phyloP scores from a whole-genome alignment of 1,284 basidiomycete genomes.

The Hemileia vastatrix region DNA sequence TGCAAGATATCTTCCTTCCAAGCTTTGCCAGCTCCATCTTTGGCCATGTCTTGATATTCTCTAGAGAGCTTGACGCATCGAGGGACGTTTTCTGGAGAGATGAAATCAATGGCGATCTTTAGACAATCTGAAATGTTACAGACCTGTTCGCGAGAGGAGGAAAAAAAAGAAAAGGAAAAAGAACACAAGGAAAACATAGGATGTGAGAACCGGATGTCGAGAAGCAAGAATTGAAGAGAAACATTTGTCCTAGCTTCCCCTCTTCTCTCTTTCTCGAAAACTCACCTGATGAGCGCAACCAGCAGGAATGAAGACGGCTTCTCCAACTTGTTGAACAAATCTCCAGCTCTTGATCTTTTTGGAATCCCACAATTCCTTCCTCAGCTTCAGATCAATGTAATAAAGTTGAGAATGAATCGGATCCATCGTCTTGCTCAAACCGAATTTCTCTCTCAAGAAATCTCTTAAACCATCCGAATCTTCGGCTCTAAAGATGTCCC shows the following conservation, averaged over 20 bases:
- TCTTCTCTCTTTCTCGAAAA: not conserved
- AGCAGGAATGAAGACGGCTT: conserved; percentile 89
- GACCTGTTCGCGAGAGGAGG: conserved; percentile 49
- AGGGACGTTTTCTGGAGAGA: conserved; percentile 79
- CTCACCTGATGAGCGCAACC: conserved; percentile 87
- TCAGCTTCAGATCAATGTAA: conserved; percentile 64
- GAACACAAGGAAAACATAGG: conserved; percentile 34
- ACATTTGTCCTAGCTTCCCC: not conserved
- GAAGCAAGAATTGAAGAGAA: too few species aligned
- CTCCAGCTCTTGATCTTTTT: conserved; percentile 67
- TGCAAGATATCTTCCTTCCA: conserved; percentile 95
- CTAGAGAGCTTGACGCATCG: conserved; percentile 71
- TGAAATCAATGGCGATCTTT: conserved; percentile 93
- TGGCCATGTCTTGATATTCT: conserved; percentile 82
- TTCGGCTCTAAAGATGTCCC: conserved; percentile 78
- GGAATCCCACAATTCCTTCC: conserved; percentile 59
- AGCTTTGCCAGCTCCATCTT: conserved; percentile 56
- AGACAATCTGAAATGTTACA: conserved; percentile 81
- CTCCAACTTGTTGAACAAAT: conserved; percentile 79
- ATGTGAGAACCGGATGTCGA: too few species aligned
- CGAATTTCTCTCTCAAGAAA: conserved; percentile 55
- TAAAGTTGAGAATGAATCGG: conserved; percentile 84
- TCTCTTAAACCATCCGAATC: conserved; percentile 67
- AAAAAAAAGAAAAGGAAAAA: conserved; percentile 4
- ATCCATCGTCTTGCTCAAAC: conserved; percentile 49